Evolutionary conservation across 2,329 filamentous ascomycete genomes (phyloP).

Genomic region (Xylaria sp.): DNA sequence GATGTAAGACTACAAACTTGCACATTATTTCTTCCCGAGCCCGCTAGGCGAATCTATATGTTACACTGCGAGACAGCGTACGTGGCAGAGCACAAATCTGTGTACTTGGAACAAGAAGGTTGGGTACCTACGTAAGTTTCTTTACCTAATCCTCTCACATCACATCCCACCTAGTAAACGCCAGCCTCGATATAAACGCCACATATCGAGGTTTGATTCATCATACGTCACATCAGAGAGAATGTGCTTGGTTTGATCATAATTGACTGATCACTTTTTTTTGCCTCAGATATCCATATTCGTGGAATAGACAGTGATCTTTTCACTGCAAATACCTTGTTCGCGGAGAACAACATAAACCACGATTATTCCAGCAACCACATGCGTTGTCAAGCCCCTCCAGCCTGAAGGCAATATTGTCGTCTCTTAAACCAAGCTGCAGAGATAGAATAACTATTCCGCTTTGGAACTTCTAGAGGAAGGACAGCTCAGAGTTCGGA

Average conservation of each 20-base stretch:
- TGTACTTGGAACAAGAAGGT: not conserved
- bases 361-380: not conserved
- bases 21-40: not conserved
- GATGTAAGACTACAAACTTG: not conserved
- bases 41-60: no score
- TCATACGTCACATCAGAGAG: not conserved
- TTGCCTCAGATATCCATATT: not conserved
- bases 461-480: not conserved
- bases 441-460: not conserved
- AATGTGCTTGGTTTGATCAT: not conserved
- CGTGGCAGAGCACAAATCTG: not conserved
- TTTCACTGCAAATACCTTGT: not conserved
- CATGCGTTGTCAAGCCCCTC: not conserved
- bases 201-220: conserved; percentile 11
- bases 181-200: conserved; percentile 3
- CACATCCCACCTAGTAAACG: not conserved
- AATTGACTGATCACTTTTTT: not conserved
- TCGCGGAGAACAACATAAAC: not conserved
- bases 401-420: not conserved
- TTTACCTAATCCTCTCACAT: not conserved
- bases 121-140: not conserved
- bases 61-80: not conserved
- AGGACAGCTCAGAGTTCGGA: not conserved
- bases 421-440: not conserved
- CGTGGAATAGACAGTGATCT: not conserved